Evolutionary conservation across 2,329 filamentous ascomycete genomes (phyloP).

Genomic region (Alternaria angustiovoidea): DNA sequence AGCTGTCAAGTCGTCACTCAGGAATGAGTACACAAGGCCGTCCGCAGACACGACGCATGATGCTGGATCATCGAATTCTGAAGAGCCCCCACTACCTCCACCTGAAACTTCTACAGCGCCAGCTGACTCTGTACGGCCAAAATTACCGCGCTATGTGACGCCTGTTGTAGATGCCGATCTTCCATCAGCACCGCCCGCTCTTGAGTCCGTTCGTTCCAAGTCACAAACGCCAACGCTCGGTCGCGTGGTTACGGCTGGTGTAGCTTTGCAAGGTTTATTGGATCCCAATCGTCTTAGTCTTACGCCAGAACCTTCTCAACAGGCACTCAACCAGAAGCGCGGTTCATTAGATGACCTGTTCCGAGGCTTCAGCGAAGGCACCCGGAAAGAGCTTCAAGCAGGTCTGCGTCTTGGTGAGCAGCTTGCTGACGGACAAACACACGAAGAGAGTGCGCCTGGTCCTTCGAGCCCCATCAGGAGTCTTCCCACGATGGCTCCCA

Average conservation of each 20-base stretch:
- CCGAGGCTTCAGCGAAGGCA: slow-evolving; percentile 51
- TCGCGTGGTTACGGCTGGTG: slow-evolving; percentile 49
- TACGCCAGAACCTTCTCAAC: slow-evolving; percentile 39
- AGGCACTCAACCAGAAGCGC: slow-evolving; percentile 31
- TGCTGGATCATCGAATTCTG: not conserved
- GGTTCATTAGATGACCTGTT: slow-evolving; percentile 48
- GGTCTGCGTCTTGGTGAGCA: slow-evolving; percentile 51
- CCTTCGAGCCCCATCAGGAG: slow-evolving; percentile 29
- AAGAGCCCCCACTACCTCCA: slow-evolving; percentile 18
- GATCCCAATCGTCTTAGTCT: slow-evolving; percentile 41
- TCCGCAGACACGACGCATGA: not conserved
- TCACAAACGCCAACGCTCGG: slow-evolving; percentile 44
- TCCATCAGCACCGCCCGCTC: slow-evolving; percentile 42
- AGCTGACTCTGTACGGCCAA: slow-evolving; percentile 23
- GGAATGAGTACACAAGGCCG: slow-evolving; percentile 24
- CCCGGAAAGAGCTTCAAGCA: slow-evolving; percentile 49
- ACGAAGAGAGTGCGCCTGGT: slow-evolving; percentile 24
- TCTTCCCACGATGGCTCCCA: slow-evolving; percentile 14
- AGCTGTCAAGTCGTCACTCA: slow-evolving; percentile 19
- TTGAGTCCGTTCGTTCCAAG: slow-evolving; percentile 33
- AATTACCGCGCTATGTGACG: slow-evolving; percentile 34
- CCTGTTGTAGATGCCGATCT: slow-evolving; percentile 37
- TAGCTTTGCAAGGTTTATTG: slow-evolving; percentile 49
- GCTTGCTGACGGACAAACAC: slow-evolving; percentile 38
- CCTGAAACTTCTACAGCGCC: slow-evolving; percentile 11